phyloP scores from a whole-genome alignment of 192 early-diverging fungal species.

The Linnemannia exigua region DNA sequence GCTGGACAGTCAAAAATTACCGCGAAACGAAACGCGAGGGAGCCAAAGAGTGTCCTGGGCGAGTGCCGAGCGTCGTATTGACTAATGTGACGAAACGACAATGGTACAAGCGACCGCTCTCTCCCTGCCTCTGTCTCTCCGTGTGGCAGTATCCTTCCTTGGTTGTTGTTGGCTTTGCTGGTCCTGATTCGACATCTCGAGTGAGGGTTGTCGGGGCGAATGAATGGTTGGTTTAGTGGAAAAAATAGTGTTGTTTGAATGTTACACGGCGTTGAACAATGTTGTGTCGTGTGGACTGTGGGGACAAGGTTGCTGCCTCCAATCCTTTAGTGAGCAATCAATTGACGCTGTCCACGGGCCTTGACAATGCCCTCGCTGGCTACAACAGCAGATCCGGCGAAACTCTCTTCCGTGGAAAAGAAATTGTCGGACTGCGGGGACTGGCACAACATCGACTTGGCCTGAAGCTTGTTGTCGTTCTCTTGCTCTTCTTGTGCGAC shows the following conservation, averaged over 20 bases:
- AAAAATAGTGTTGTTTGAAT: background rate
- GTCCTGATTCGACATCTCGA: too few relatives aligned
- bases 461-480: background rate
- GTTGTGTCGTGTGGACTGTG: background rate
- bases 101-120: background rate
- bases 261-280: too few relatives aligned
- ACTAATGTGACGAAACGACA: background rate
- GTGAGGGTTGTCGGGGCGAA: background rate
- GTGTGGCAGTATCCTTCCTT: background rate
- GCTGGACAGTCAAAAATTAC: background rate
- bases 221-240: background rate
- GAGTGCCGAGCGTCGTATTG: background rate
- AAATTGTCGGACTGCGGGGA: constrained; percentile 47
- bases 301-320: background rate
- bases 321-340: constrained; percentile 36
- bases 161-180: background rate
- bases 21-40: background rate
- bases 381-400: background rate
- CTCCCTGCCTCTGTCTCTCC: background rate
- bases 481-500: background rate
- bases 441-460: background rate
- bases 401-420: constrained; percentile 11
- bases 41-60: background rate
- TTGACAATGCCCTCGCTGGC: background rate
- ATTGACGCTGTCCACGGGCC: constrained; percentile 35